These are phyloP conservation scores for Knoxdaviesia proteae DNA, from an alignment of 2,329 filamentous ascomycete genomes.

Conservation along the genomic window DNA sequence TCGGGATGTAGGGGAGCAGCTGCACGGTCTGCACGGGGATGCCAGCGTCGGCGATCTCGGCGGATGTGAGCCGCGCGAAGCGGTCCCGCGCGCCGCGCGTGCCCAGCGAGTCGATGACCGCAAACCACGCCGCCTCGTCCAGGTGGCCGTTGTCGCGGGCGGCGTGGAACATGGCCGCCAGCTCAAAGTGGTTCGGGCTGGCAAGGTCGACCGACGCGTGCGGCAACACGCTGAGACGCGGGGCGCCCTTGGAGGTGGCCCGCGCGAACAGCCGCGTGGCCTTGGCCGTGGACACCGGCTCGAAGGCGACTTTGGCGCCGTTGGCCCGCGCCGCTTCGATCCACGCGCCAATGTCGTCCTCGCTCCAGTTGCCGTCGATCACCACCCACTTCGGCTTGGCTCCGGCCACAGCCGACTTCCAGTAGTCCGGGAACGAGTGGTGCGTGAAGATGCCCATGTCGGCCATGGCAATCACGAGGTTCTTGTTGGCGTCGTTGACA, in stretches of 20 bases:
- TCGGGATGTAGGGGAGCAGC: slow-evolving; percentile 73
- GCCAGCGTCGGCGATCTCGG: slow-evolving; percentile 52
- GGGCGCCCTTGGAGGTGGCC: slow-evolving; percentile 12
- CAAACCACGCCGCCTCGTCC: slow-evolving; percentile 55
- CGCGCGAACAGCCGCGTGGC: slow-evolving; percentile 43
- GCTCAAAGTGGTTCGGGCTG: slow-evolving; percentile 68
- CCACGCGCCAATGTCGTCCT: slow-evolving; percentile 45
- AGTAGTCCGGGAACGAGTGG: slow-evolving; percentile 30
- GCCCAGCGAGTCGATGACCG: slow-evolving; percentile 56
- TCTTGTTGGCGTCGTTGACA: slow-evolving; percentile 65
- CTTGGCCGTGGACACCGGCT: slow-evolving; percentile 76
- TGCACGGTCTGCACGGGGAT: slow-evolving; percentile 69
- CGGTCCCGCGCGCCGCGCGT: slow-evolving; percentile 54
- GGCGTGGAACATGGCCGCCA: slow-evolving; percentile 55
- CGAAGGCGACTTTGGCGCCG: slow-evolving; percentile 48
- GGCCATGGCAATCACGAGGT: slow-evolving; percentile 81
- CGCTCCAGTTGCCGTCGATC: slow-evolving; percentile 72
- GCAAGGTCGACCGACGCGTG: slow-evolving; percentile 46
- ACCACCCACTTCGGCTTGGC: slow-evolving; percentile 56
- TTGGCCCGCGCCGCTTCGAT: slow-evolving; percentile 36
- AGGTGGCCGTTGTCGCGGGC: slow-evolving; percentile 49
- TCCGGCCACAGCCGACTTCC: slow-evolving; percentile 35
- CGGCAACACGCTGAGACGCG: slow-evolving; percentile 32
- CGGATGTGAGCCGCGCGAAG: slow-evolving; percentile 46
- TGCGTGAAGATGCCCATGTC: slow-evolving; percentile 74